Evolutionary conservation across 257 asterid genomes (phyloP).

Genomic region (Scutellaria barbata): DNA sequence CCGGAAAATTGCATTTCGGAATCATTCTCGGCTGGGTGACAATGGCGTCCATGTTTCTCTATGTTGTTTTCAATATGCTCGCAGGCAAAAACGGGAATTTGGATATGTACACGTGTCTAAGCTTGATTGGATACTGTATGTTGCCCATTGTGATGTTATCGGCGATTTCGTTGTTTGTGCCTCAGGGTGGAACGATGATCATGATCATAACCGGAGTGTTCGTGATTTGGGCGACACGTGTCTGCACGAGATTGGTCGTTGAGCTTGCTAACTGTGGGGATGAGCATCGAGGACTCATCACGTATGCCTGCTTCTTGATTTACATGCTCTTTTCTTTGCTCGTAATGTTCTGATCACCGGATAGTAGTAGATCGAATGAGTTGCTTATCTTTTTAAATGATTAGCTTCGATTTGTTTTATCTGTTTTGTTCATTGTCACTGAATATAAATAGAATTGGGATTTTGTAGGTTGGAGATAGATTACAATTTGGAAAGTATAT

Average conservation of each 20-base stretch:
- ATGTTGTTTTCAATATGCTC: slow-evolving; percentile 81
- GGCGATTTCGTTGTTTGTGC: slow-evolving; percentile 72
- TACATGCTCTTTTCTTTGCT: slow-evolving; percentile 71
- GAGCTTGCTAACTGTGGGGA: slow-evolving; percentile 83
- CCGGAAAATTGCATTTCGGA: slow-evolving; percentile 83
- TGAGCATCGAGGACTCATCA: slow-evolving; percentile 77
- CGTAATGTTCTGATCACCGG: slow-evolving; percentile 54
- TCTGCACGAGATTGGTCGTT: slow-evolving; percentile 72
- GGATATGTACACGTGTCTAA: slow-evolving; percentile 75
- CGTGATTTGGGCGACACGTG: slow-evolving; percentile 79
- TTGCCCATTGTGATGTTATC: slow-evolving; percentile 76
- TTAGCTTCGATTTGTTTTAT: slow-evolving; percentile 7
- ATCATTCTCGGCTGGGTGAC: slow-evolving; percentile 87
- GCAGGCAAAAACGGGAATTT: slow-evolving; percentile 78
- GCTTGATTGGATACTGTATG: slow-evolving; percentile 84
- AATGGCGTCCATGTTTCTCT: slow-evolving; percentile 72
- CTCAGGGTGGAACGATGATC: slow-evolving; percentile 66
- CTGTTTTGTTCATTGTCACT: background rate
- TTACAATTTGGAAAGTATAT: background rate
- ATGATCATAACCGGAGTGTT: slow-evolving; percentile 58
- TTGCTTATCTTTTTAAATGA: slow-evolving; percentile 20
- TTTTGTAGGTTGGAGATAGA: slow-evolving; percentile 1
- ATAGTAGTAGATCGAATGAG: background rate
- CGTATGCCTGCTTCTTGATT: slow-evolving; percentile 79
- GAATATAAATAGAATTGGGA: background rate